These are phyloP conservation scores for Tetrahymena malaccensis DNA, from an alignment of 73 alveolate genomes.

Conservation along the genomic window DNA sequence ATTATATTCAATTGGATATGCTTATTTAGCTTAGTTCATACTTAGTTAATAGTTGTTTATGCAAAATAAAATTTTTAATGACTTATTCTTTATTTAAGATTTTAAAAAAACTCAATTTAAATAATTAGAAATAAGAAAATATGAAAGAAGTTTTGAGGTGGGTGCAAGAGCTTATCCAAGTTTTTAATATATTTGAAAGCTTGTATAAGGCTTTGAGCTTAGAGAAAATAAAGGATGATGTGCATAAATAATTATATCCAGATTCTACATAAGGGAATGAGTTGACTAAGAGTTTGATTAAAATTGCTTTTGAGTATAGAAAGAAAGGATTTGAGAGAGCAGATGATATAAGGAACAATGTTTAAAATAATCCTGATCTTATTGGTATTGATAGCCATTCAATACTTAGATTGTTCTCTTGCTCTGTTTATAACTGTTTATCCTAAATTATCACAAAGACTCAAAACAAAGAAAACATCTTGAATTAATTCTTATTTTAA, in stretches of 20 bases:
- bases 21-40: no score
- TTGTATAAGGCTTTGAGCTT: slow-evolving; percentile 47
- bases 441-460: slow-evolving; percentile 78
- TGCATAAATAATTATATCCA: slow-evolving; percentile 74
- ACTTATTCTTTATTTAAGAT: no score
- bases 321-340: slow-evolving; percentile 68
- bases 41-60: no score
- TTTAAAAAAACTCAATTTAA: no score
- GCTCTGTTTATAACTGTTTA: slow-evolving; percentile 75
- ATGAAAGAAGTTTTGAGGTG: not conserved
- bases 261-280: slow-evolving; percentile 84
- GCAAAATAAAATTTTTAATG: no score
- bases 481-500: slow-evolving; percentile 70
- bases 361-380: slow-evolving; percentile 20
- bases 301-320: slow-evolving; percentile 62
- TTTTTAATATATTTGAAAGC: slow-evolving; percentile 69
- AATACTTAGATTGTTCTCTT: slow-evolving; percentile 55
- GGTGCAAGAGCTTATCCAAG: slow-evolving; percentile 45
- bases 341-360: slow-evolving; percentile 40
- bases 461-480: slow-evolving; percentile 84
- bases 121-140: not conserved
- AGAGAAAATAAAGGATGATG: slow-evolving; percentile 64
- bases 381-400: slow-evolving; percentile 11
- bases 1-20: no score
- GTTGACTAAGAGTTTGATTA: slow-evolving; percentile 75